Conservation (phyloP, 1,139 yeast species). For the Kluyveromyces marxianus region DNA sequence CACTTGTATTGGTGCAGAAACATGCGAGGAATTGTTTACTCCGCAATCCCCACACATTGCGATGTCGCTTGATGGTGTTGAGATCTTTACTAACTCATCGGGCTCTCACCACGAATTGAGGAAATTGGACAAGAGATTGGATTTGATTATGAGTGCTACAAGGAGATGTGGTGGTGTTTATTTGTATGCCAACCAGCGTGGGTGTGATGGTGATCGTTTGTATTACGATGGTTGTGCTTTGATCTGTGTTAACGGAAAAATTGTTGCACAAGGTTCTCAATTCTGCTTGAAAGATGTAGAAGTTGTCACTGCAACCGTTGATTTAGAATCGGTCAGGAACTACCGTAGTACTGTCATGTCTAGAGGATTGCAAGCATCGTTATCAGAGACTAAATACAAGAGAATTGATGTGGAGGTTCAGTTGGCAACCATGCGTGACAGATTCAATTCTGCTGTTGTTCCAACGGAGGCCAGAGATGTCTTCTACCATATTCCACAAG, state of each 20-base stretch:
- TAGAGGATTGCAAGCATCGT: conserved; percentile 67
- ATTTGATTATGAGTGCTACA: conserved; percentile 85
- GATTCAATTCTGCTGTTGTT: conserved; percentile 54
- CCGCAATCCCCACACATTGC: conserved; percentile 92
- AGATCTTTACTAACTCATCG: conserved; percentile 87
- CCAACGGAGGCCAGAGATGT: conserved; percentile 51
- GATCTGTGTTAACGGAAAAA: conserved; percentile 83
- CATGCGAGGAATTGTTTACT: conserved; percentile 95
- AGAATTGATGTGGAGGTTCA: conserved; percentile 56
- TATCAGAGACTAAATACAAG: conserved; percentile 44
- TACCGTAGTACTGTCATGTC: conserved; percentile 68
- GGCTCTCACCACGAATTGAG: conserved; percentile 96
- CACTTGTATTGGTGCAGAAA: conserved; percentile 88
- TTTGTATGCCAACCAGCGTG: conserved; percentile 87
- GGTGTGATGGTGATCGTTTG: conserved; percentile 96
- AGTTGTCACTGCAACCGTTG: conserved; percentile 88
- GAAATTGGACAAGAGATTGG: conserved; percentile 75
- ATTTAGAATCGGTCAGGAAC: conserved; percentile 81
- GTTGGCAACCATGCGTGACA: conserved; percentile 48
- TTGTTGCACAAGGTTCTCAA: conserved; percentile 90
- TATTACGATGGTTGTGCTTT: conserved; percentile 97
- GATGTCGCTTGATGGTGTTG: conserved; percentile 92
- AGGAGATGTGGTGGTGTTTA: conserved; percentile 95
- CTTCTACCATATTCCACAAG: conserved; percentile 75
- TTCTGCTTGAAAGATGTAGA: conserved; percentile 87